Conservation (phyloP, 2,329 filamentous ascomycete species). For the Teratosphaeria destructans region DNA sequence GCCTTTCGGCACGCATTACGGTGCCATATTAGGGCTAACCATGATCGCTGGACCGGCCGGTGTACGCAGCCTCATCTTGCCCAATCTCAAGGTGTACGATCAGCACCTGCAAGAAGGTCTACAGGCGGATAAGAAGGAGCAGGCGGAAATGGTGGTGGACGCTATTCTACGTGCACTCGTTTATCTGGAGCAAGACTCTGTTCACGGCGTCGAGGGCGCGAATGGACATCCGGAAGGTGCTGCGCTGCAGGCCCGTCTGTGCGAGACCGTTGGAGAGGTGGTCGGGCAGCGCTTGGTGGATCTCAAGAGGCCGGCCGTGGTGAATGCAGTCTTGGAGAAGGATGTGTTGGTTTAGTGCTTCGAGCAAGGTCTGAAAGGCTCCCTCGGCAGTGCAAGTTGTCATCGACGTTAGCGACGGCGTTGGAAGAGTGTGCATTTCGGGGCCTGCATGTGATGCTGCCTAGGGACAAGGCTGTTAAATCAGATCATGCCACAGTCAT, state of each 20-base stretch:
- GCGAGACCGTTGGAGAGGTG: slow-evolving; percentile 35
- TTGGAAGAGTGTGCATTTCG: neutral
- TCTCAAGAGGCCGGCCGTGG: slow-evolving; percentile 26
- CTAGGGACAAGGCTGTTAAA: neutral
- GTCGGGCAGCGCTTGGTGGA: slow-evolving; percentile 31
- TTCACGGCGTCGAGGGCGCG: slow-evolving; percentile 11
- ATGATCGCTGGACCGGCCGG: slow-evolving; percentile 62
- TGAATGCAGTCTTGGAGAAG: slow-evolving; percentile 30
- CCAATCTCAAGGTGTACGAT: slow-evolving; percentile 56
- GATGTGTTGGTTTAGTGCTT: slow-evolving; percentile 8
- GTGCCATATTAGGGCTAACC: slow-evolving; percentile 70
- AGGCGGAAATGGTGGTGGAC: slow-evolving; percentile 50
- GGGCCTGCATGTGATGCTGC: neutral
- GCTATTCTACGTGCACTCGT: slow-evolving; percentile 48
- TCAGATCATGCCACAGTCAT: neutral
- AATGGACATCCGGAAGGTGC: slow-evolving; percentile 34
- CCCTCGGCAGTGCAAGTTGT: neutral
- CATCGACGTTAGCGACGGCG: slow-evolving; percentile 5
- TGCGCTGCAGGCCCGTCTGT: slow-evolving; percentile 29
- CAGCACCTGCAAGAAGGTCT: slow-evolving; percentile 47
- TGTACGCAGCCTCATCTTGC: slow-evolving; percentile 53
- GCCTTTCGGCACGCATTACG: slow-evolving; percentile 76
- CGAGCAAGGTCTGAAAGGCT: neutral
- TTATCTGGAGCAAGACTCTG: slow-evolving; percentile 39
- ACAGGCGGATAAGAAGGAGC: slow-evolving; percentile 46